Percentiles rank a stretch among this genome's conserved stretches.
Conservation (phyloP, 805 yeast genomes). For the Schizosaccharomyces octosporus region DNA sequence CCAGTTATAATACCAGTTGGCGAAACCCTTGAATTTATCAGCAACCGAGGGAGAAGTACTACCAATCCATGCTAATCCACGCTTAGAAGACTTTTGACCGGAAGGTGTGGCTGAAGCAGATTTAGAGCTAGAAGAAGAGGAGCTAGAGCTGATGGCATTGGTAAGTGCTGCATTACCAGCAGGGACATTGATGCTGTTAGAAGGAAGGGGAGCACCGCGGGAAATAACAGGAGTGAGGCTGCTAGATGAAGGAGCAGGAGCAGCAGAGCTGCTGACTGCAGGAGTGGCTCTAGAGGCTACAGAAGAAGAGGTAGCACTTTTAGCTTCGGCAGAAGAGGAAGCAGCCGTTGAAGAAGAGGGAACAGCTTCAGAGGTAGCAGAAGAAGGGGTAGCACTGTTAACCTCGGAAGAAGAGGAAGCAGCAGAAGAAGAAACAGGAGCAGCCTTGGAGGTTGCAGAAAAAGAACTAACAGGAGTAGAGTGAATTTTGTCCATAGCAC, state of each 20-base stretch:
- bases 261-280: neutral
- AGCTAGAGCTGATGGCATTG: neutral
- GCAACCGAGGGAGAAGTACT: neutral
- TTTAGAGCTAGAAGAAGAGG: neutral
- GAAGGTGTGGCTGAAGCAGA: neutral
- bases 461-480: neutral
- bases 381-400: neutral
- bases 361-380: neutral
- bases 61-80: conserved; percentile 2
- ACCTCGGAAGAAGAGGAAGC: neutral
- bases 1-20: conserved; percentile 2
- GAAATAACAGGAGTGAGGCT: neutral
- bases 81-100: neutral
- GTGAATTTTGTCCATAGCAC: neutral
- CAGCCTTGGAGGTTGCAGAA: neutral
- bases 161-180: conserved; percentile 4
- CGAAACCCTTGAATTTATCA: too few relatives aligned
- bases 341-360: neutral
- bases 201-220: neutral
- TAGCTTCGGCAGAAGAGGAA: neutral
- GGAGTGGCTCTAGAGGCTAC: neutral
- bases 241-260: neutral
- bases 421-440: neutral
- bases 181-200: neutral
- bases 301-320: neutral